These are phyloP conservation scores for Apiospora pterosperma DNA, from an alignment of 2,329 filamentous ascomycete species.

Conservation along the genomic window DNA sequence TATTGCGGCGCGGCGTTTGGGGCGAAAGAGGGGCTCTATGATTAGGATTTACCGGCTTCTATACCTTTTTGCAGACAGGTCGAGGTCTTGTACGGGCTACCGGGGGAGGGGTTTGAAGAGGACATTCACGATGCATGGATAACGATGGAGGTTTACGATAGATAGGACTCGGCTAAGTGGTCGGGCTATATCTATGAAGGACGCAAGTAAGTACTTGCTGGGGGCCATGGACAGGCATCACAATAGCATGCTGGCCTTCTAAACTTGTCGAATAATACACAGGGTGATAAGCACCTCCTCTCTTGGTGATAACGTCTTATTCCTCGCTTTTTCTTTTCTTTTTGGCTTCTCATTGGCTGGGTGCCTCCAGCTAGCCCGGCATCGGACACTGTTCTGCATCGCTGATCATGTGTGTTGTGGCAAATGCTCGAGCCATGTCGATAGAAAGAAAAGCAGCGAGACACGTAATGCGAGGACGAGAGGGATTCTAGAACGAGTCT, in stretches of 20 bases:
- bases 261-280: neutral
- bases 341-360: too few species aligned
- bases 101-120: neutral
- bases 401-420: too few species aligned
- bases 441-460: too few species aligned
- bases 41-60: neutral
- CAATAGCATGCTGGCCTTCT: neutral
- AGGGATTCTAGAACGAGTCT: neutral
- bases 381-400: neutral
- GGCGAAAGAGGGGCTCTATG: neutral
- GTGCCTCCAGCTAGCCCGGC: neutral
- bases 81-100: neutral
- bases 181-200: neutral
- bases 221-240: neutral
- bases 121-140: neutral
- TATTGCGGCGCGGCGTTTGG: conserved; percentile 1
- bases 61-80: neutral
- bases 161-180: neutral
- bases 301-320: neutral
- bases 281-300: neutral
- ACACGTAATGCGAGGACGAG: neutral
- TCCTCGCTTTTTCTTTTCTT: too few species aligned
- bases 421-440: too few species aligned
- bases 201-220: conserved; percentile 1
- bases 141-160: neutral